Base-by-base conservation (phyloP, 1,139 yeast genomes). In the Schizosaccharomyces versatilis region DNA sequence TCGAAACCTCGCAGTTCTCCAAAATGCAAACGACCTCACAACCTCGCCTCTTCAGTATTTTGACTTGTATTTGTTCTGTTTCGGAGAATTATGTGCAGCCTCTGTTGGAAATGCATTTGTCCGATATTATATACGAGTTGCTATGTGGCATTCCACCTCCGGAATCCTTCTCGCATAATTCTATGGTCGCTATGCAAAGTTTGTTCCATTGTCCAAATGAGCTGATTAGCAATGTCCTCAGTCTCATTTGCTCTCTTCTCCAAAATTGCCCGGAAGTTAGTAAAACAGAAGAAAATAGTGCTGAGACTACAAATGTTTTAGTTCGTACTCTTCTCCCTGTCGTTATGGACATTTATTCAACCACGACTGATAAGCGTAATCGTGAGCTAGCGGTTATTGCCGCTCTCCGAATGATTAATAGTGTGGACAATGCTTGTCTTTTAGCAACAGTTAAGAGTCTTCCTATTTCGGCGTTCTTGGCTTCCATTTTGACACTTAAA, bases 271-370 rank as follows among this genome's bases (percentile, higher is more conserved):
- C 49, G 5, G 32, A 24, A 24, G 32, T 24, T 7, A 17, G 19
- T 44, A 32, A 17, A 12, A 59, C 57, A 10, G 56, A 57, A n/a
- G 54, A 55, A 1, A 56, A 49, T 8, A 9, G 19, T 12, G n/a
- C 54, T 1, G 48, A 58, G 6, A 53, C 56, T 5, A 60, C 61
- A 2, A 69, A 71, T 57, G 62, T 59, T 6, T 80, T 83, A 64
- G 71, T 78, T 3, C 69, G 69, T 52, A 72, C 73, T 6, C 64
- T 80, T 1, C 74, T 81, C 65, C 76, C 80, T 0, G 63, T 84
- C n/a, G 66, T 86, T 54, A 68, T 83, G 39, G 79, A 78, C 57
- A 73, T 86, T 15, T 86, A 82, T 63, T 79, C 83, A 51, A 80
- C 94, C 1, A 75, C 93, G 0, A 81, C 84, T 65, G 86, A 84